Percentiles rank a stretch among this genome's conserved stretches.
These are phyloP conservation scores for Ophiostoma australiae DNA, from an alignment of 2,329 filamentous ascomycete genomes.

Conservation along the genomic window DNA sequence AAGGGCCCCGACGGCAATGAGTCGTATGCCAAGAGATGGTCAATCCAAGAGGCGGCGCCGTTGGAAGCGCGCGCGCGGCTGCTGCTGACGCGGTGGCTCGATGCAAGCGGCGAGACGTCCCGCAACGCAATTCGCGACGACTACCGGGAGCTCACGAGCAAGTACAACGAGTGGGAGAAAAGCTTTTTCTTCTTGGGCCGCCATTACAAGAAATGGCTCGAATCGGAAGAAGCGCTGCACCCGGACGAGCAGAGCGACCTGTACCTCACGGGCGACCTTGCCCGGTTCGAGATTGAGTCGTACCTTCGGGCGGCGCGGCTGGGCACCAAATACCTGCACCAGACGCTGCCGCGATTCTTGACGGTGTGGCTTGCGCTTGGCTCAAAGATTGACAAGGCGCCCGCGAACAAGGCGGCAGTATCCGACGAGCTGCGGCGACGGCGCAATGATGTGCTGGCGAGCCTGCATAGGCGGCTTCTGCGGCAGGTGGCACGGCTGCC, in stretches of 20 bases:
- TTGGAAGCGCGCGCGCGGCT: slow-evolving; percentile 76
- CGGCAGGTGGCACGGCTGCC: slow-evolving; percentile 72
- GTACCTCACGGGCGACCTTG: slow-evolving; percentile 74
- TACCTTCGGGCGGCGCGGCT: slow-evolving; percentile 81
- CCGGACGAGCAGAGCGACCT: slow-evolving; percentile 70
- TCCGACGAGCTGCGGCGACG: slow-evolving; percentile 49
- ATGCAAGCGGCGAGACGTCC: slow-evolving; percentile 88
- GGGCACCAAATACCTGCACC: slow-evolving; percentile 93
- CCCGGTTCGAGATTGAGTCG: slow-evolving; percentile 88
- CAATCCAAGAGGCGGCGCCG: slow-evolving; percentile 16
- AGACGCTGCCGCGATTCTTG: slow-evolving; percentile 84
- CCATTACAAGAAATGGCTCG: slow-evolving; percentile 93
- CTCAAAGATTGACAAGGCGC: slow-evolving; percentile 62
- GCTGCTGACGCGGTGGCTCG: slow-evolving; percentile 92
- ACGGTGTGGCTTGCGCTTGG: slow-evolving; percentile 94
- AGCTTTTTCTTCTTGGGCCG: slow-evolving; percentile 95
- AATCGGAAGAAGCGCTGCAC: slow-evolving; percentile 76
- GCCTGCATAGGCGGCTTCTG: slow-evolving; percentile 68
- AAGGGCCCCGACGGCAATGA: not conserved
- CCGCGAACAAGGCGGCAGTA: slow-evolving; percentile 50
- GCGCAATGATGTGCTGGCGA: slow-evolving; percentile 61
- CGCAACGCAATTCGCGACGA: slow-evolving; percentile 71
- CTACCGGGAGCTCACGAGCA: slow-evolving; percentile 76
- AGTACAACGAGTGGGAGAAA: slow-evolving; percentile 77
- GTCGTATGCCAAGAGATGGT: slow-evolving; percentile 13